Evolutionary conservation across 495 filamentous ascomycete species (phyloP), one percentile per base, ranked within the genome.

Genomic region (Pyronema omphalodes): DNA sequence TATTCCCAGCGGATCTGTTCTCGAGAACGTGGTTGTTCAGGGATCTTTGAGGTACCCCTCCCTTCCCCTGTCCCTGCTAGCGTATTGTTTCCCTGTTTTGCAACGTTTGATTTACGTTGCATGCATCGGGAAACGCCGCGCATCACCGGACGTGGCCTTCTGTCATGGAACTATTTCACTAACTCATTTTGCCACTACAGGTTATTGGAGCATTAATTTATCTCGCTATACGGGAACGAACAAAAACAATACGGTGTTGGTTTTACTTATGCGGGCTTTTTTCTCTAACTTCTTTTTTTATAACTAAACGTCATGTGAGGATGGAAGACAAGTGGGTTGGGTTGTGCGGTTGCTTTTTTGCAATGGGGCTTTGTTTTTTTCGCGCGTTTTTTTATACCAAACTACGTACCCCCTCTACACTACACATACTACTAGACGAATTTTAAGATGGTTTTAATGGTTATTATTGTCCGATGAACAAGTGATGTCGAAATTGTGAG

Each of bases 1-100:
- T 69, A 82, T 99, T 64, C 91, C 91, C 39, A 87, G 89, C 6
- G 91, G 91, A 66, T 94, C 86, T 14, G 82, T 96, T 59, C 74
- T 99, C 54, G 91, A 99, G 76, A 99, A 99, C 71, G 93, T 95
- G 19, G 91, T 99, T 36, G 93, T 99, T 57, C 93, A 99, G 76
- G 91, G 91, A 60, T 94, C 87, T 69, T 76, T 98, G 76, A 81
- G 91, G 62, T 65, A 23, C 60, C 52, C 54, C 33, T 51, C 29
- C 15, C 33, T 14, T 39, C 34, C 36, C 44, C 5, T 29, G 23
- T 29, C 23, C 23, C 23, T 29, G 23, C 23, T 29, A 29, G 23
- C 23, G 23, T 5, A 29, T 51, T 15, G 8, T 23, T 44, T 15
- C 43, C 3, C 39, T 33, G 40, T 12, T 23, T 17, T 9, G 19